Base-by-base conservation (phyloP, 1,284 basidiomycete species). In the Irpex lacteus region DNA sequence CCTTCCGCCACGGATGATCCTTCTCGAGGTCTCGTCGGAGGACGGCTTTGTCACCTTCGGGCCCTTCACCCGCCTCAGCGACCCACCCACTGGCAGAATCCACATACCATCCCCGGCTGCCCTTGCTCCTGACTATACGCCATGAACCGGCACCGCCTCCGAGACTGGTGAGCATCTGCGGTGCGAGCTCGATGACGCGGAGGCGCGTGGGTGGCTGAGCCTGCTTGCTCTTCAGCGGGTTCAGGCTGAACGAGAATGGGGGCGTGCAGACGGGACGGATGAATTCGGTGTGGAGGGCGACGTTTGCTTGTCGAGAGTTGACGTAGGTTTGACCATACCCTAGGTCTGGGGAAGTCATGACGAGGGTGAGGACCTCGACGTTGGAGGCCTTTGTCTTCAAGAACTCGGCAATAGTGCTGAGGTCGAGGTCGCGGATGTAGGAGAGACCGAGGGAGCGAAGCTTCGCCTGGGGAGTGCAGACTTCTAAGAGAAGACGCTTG, bases 71-170 rank as follows among this genome's bases (percentile, higher is more conserved):
- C 34, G 18, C 54, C 54, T 36, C 21, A 63, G 74, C 66, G 53
- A 91, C 80, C 90, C 95, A 97, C 2, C 91, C 93, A 60, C 89
- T 90, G 13, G 92, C 91, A 0, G 88, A 85, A 74, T 98, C 94
- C 62, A 97, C 94, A 71, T 96, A 98, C 96, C 97, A 99, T 1
- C 95, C 96, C 52, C 97, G 80, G 0, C 95, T 90, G 2, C 97
- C 97, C 73, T 98, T 96, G 71, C 94, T 96, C 69, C 87, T 84
- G 47, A 98, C 83, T 64, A 94, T 91, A 64, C 91, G 86, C 97
- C 97, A 99, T 47, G 88, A 78, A 2, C 88, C 89, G 0, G 89
- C 90, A 3, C 95, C 95, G 1, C 85, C 84, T 6, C 90, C 88
- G 0, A 96, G 81, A 6, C 83, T 83, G 58, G 85, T 81, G 5